Base-by-base conservation (phyloP, 345 rosid genomes). In the Salix suchowensis region DNA sequence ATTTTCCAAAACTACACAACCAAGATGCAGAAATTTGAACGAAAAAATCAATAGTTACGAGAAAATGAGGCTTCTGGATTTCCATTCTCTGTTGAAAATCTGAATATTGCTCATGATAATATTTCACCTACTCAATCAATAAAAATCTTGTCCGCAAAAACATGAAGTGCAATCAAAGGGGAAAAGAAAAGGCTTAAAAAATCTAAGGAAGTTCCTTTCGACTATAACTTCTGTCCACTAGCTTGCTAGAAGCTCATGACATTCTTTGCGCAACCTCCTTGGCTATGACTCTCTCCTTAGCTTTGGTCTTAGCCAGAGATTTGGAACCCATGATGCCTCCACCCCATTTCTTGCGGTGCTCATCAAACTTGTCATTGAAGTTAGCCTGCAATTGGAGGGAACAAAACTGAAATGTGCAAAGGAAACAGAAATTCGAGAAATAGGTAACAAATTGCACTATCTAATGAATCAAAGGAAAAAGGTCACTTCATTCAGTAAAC, bases 311-410 rank as follows among this genome's bases (percentile, higher is more conserved):
- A 37, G 96, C 92, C 85, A 88, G 92, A 3, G 97, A 91, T 81
- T 92, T 92, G n/a, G 96, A 87, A 4, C 96, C 97, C 97, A 91
- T 92, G 32, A 91, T 87, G 2, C 97, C 96, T 16, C 97, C 94
- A 7, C 96, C 94, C 42, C 94, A 91, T 83, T 82, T 89, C 86
- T 91, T 89, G 36, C 93, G 79, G 78, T 86, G 77, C 83, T 88
- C 92, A 0, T 89, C 94, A 18, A 74, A 88, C 82, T 89, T 91
- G 83, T 89, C 94, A n/a, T 87, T 87, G 66, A 90, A 90, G 85
- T 88, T 89, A 24, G 90, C 96, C 92, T 92, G 79, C 1, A 14
- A 44, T 34, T 46, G 0, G 3, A 70, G 37, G 18, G 34, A 26
- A 7, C 24, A 50, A 15, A 15, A 46, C 61, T 26, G 73, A 48